phyloP scores from a whole-genome alignment of 768 basidiomycete species.

The Tulasnella sp. region DNA sequence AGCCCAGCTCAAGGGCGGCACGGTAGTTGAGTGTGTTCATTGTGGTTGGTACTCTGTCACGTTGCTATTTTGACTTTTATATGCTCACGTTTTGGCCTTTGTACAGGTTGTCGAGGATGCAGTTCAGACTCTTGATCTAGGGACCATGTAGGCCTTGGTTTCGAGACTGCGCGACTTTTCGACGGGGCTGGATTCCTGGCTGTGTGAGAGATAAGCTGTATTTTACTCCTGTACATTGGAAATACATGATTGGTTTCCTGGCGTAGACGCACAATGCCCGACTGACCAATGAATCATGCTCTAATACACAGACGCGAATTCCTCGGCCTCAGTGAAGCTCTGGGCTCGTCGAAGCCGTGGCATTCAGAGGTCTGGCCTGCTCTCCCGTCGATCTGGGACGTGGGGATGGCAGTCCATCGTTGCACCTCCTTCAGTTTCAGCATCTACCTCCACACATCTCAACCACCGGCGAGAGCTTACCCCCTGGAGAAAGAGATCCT shows the following conservation, averaged over 20 bases:
- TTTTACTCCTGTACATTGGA: neutral
- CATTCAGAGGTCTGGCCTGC: too few relatives aligned
- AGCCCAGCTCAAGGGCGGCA: slow-evolving; percentile 78
- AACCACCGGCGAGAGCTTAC: too few relatives aligned
- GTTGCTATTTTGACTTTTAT: neutral
- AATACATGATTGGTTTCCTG: neutral
- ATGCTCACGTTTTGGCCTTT: neutral
- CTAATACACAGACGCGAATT: too few relatives aligned
- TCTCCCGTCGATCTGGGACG: too few relatives aligned
- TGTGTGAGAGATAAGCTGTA: neutral
- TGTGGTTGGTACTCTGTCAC: slow-evolving; percentile 57
- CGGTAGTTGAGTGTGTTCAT: slow-evolving; percentile 91
- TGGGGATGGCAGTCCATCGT: too few relatives aligned
- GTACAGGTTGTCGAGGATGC: slow-evolving; percentile 75
- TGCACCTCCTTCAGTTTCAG: too few relatives aligned
- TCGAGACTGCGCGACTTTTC: too few relatives aligned
- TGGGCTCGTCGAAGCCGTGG: too few relatives aligned
- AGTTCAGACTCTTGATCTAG: slow-evolving; percentile 64
- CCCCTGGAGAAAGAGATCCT: too few relatives aligned
- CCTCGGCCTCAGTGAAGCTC: neutral
- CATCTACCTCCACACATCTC: too few relatives aligned
- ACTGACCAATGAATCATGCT: neutral
- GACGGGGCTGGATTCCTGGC: too few relatives aligned
- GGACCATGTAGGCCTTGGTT: too few relatives aligned
- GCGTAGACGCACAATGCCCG: neutral